These are phyloP conservation scores for Hypoxylon sp. DNA, from an alignment of 2,329 filamentous ascomycete genomes.

Conservation along the genomic window DNA sequence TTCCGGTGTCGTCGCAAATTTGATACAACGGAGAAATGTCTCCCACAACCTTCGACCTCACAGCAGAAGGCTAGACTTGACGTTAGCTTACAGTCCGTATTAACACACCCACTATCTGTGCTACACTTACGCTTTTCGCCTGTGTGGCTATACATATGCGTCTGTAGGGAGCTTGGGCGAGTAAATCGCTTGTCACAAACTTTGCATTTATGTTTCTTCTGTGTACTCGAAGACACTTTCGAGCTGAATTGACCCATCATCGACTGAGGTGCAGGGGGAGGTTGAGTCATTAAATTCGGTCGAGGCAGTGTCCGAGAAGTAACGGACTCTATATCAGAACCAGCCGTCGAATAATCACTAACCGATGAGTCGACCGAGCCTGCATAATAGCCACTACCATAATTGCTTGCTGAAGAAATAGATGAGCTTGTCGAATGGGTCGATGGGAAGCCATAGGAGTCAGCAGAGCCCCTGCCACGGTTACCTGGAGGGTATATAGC, in stretches of 20 bases:
- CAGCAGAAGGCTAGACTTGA: constrained; percentile 83
- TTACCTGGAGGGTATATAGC: constrained; percentile 84
- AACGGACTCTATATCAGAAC: constrained; percentile 87
- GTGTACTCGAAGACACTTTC: constrained; percentile 93
- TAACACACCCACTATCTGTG: neutral
- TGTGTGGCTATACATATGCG: constrained; percentile 98
- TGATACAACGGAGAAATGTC: constrained; percentile 97
- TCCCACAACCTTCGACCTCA: constrained; percentile 93
- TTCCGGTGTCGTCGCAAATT: constrained; percentile 96
- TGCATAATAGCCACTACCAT: constrained; percentile 86
- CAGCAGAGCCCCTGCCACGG: constrained; percentile 78
- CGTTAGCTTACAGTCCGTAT: constrained; percentile 30
- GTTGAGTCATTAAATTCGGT: constrained; percentile 74
- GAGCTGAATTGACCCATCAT: constrained; percentile 99
- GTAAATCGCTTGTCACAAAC: constrained; percentile 99
- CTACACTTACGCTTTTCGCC: constrained; percentile 92
- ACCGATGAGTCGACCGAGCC: constrained; percentile 87
- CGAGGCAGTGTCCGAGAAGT: constrained; percentile 87
- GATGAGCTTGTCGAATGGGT: constrained; percentile 89
- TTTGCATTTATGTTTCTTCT: constrained; percentile 99
- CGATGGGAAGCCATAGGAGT: constrained; percentile 93
- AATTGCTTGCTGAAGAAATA: constrained; percentile 85
- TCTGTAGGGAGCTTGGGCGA: constrained; percentile 92
- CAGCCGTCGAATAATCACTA: constrained; percentile 92
- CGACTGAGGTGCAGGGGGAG: constrained; percentile 88